Conservation (phyloP, 345 rosid species). For the Schrenkiella parvula region DNA sequence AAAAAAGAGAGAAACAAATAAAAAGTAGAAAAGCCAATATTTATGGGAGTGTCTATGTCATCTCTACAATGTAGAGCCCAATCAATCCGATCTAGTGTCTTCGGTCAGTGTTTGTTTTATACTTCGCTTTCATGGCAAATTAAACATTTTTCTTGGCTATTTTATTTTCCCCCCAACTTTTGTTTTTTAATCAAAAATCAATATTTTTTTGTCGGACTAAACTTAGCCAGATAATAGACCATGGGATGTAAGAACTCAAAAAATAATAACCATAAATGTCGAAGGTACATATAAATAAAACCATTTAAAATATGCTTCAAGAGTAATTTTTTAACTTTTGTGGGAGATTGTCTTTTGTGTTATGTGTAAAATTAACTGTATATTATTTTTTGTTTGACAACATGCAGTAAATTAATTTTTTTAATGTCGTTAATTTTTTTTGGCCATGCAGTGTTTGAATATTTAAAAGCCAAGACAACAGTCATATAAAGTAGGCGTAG, state of each 20-base stretch:
- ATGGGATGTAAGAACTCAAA: neutral
- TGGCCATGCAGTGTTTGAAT: too few relatives aligned
- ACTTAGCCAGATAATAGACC: neutral
- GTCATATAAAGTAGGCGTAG: too few relatives aligned
- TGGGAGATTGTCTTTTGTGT: neutral
- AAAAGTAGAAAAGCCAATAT: conserved; percentile 33
- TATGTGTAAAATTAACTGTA: neutral
- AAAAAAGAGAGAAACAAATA: neutral
- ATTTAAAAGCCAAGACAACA: too few relatives aligned
- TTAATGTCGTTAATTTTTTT: too few relatives aligned
- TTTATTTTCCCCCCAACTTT: neutral
- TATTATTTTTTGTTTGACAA: too few relatives aligned
- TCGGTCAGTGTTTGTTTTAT: conserved; percentile 13
- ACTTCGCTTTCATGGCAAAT: conserved; percentile 14
- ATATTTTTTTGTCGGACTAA: neutral
- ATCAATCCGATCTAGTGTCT: conserved; percentile 29
- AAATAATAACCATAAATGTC: neutral
- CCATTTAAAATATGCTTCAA: neutral
- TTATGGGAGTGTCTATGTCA: conserved; percentile 35
- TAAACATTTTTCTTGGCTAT: conserved; percentile 1
- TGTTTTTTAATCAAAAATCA: neutral
- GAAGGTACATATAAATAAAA: neutral
- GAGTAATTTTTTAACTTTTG: neutral
- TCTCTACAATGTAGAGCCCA: conserved; percentile 33
- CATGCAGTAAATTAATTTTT: too few relatives aligned